These are phyloP conservation scores for Naganishia friedmannii DNA, from an alignment of 768 basidiomycete species.

Conservation along the genomic window DNA sequence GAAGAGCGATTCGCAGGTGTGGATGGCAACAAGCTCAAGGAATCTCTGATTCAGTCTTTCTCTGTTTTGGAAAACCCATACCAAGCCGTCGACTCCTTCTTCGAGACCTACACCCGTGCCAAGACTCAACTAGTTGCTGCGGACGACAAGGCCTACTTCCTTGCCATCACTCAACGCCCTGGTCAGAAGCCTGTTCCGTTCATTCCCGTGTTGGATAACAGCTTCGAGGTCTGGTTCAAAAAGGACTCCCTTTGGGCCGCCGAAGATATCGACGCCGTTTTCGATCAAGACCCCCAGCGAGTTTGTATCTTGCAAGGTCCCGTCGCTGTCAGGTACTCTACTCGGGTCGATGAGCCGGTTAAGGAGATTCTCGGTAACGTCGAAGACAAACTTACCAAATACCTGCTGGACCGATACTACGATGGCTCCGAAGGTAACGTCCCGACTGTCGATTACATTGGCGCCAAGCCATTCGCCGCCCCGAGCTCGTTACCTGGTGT, in stretches of 20 bases:
- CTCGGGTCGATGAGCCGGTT: constrained; percentile 87
- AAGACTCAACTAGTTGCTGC: constrained; percentile 80
- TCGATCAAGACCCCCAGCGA: constrained; percentile 97
- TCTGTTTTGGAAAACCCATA: constrained; percentile 75
- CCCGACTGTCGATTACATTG: constrained; percentile 81
- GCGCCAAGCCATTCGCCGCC: constrained; percentile 55
- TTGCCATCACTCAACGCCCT: constrained; percentile 89
- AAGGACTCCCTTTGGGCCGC: constrained; percentile 99
- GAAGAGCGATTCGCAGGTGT: constrained; percentile 94
- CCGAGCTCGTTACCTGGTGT: constrained; percentile 55
- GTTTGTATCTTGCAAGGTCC: constrained; percentile 98
- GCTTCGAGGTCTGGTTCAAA: constrained; percentile 99
- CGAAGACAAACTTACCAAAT: constrained; percentile 70
- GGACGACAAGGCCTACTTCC: constrained; percentile 92
- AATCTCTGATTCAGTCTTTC: constrained; percentile 82
- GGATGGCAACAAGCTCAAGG: constrained; percentile 69
- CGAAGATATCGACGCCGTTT: constrained; percentile 97
- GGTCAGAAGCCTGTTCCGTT: constrained; percentile 98
- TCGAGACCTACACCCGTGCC: constrained; percentile 76
- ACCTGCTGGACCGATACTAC: constrained; percentile 75
- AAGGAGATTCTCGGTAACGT: constrained; percentile 87
- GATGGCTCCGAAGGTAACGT: constrained; percentile 69
- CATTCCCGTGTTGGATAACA: constrained; percentile 89
- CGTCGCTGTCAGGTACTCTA: constrained; percentile 83
- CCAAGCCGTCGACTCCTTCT: constrained; percentile 68